Evolutionary conservation across 495 filamentous ascomycete genomes (phyloP), one percentile per base, ranked within the genome.

Genomic region (Xylaria grammica): DNA sequence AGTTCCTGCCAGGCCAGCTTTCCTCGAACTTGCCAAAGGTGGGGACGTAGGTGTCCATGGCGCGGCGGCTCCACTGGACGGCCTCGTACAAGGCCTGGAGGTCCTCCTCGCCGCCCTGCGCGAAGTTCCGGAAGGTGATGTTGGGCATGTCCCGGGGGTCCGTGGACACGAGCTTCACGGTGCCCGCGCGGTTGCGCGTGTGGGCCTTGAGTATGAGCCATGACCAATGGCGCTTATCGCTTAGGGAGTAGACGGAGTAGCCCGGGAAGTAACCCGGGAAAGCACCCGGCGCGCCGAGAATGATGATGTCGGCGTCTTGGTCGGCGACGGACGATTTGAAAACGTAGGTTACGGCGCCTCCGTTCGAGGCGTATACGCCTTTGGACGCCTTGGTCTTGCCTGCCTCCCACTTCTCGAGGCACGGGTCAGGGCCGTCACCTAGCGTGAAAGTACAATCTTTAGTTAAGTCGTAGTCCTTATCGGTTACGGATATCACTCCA

Each of bases 341-440:
- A 29, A 81, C 58, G 70, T 85, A 80, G 0, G 76, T 74, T 10
- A 79, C 72, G 1, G 79, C 77, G 19, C 86, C 69, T 0, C 84
- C 85, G 34, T 76, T 73, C 0, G 79, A 78, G 1, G 77, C 77
- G 65, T 88, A 89, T 17, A 78, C 74, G 13, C 85, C 84, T 13
- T 73, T 69, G 61, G 80, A 73, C 10, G 72, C 67, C 3, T 53
- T 70, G 1, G 77, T 62, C 9, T 67, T 48, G 13, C 67, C 67
- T 19, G 66, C 13, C 54, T 80, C 34, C 82, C 82, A 86, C 60
- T 75, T 60, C 22, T 81, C 72, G 49, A 85, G 69, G 66, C 85
- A 88, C 0, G 81, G 77, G 59, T 89, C 79, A 27, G 63, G 63
- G 13, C 66, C 74, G 65, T 67, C 68, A 9, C 72, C 63, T 64